These are phyloP conservation scores for Alternaria rosae DNA, from an alignment of 2,329 filamentous ascomycete genomes.

Conservation along the genomic window DNA sequence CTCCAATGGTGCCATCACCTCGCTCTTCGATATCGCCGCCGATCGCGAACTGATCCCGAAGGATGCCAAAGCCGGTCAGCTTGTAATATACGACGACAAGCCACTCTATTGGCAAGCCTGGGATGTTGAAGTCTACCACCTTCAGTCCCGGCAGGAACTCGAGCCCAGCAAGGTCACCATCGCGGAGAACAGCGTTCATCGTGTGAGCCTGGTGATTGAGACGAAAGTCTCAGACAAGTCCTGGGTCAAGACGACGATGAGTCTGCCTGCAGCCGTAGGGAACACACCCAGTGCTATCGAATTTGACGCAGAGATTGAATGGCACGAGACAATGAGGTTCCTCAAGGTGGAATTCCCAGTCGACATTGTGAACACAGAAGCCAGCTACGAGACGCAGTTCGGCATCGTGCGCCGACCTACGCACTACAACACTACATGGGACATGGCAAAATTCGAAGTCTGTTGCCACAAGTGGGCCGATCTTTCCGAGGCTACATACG, in stretches of 20 bases:
- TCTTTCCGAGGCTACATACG: conserved; percentile 85
- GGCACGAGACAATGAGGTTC: conserved; percentile 97
- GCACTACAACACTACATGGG: conserved; percentile 97
- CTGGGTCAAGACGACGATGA: conserved; percentile 86
- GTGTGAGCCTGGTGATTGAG: conserved; percentile 81
- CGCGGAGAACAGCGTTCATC: conserved; percentile 73
- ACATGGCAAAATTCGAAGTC: conserved; percentile 98
- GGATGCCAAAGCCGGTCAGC: conserved; percentile 81
- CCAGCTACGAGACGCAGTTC: conserved; percentile 94
- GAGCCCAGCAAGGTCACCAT: conserved; percentile 72
- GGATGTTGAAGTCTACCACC: conserved; percentile 97
- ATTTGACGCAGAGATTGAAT: conserved; percentile 87
- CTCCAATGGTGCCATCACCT: conserved; percentile 78
- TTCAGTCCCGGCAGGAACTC: conserved; percentile 84
- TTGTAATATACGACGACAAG: conserved; percentile 96
- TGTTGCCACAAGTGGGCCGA: conserved; percentile 96
- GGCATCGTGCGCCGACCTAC: conserved; percentile 88
- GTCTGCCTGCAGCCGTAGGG: conserved; percentile 72
- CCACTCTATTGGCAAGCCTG: conserved; percentile 97
- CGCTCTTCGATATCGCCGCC: conserved; percentile 76
- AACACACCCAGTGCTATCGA: conserved; percentile 75
- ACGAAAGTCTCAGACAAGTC: conserved; percentile 88
- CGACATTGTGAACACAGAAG: conserved; percentile 87
- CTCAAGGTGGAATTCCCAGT: conserved; percentile 99
- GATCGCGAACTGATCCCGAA: conserved; percentile 79